Conservation (phyloP, 192 early-diverging fungal species). For the Coemansia asiatica region DNA sequence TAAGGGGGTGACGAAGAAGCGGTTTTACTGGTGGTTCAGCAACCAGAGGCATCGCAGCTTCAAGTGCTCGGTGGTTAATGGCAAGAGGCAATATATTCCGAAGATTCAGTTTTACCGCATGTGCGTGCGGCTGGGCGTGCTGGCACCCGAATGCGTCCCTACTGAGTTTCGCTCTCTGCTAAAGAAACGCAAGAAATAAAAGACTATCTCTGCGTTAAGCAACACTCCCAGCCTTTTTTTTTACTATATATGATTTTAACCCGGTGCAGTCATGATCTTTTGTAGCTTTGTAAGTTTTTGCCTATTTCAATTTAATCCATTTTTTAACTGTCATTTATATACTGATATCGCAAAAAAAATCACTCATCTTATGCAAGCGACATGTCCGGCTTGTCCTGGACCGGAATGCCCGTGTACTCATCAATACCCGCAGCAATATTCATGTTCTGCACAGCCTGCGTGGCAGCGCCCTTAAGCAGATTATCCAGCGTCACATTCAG, state of each 20-base stretch:
- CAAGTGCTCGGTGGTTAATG: slow-evolving; percentile 2
- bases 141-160: slow-evolving; percentile 26
- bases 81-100: slow-evolving; percentile 18
- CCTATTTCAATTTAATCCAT: no score
- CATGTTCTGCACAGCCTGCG: slow-evolving; percentile 97
- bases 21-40: slow-evolving; percentile 51
- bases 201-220: no score
- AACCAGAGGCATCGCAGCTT: slow-evolving; percentile 45
- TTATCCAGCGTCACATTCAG: slow-evolving; percentile 94
- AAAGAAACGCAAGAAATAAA: background rate
- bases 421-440: slow-evolving; percentile 89
- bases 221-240: no score
- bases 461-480: slow-evolving; percentile 96
- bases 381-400: slow-evolving; percentile 25
- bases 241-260: no score
- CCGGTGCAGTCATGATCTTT: no score
- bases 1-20: slow-evolving; percentile 7
- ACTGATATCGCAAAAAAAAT: background rate
- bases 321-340: no score
- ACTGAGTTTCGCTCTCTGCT: slow-evolving; percentile 8
- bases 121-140: slow-evolving; percentile 18
- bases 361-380: slow-evolving; percentile 13
- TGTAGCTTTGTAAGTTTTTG: slow-evolving; percentile 4
- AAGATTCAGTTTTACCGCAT: slow-evolving; percentile 26
- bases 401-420: slow-evolving; percentile 89